Evolutionary conservation across 2,329 filamentous ascomycete species (phyloP).

Genomic region (Hirsutella thompsonii): DNA sequence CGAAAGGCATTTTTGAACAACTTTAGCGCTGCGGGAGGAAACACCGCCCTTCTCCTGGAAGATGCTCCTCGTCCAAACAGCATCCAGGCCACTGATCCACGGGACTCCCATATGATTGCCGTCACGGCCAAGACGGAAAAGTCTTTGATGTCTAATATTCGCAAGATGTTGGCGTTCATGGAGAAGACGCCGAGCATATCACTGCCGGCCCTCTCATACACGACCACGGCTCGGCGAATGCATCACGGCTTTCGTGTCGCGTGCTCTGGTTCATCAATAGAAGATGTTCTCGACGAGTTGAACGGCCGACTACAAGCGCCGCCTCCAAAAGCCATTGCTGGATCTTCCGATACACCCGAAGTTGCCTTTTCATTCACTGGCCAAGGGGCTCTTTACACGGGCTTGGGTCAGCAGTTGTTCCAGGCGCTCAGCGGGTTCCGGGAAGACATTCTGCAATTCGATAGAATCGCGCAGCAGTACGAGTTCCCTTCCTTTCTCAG

Average conservation of each 20-base stretch:
- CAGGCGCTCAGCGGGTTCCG: conserved; percentile 16
- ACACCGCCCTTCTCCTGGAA: conserved; percentile 54
- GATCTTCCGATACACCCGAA: neutral
- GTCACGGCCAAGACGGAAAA: conserved; percentile 42
- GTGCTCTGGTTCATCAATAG: conserved; percentile 19
- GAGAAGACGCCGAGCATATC: conserved; percentile 34
- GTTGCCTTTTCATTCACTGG: conserved; percentile 32
- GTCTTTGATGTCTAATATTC: conserved; percentile 45
- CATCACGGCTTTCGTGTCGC: conserved; percentile 46
- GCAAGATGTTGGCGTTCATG: conserved; percentile 41
- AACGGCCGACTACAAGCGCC: neutral
- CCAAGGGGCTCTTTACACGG: conserved; percentile 25
- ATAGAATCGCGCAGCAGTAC: conserved; percentile 16
- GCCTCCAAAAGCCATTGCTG: neutral
- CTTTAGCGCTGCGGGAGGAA: conserved; percentile 59
- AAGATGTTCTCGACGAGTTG: conserved; percentile 3
- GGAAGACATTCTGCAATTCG: conserved; percentile 17
- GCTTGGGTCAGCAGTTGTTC: conserved; percentile 21
- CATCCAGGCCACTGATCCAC: conserved; percentile 36
- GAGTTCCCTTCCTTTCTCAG: conserved; percentile 24
- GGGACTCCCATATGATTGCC: conserved; percentile 43
- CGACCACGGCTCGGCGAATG: conserved; percentile 51
- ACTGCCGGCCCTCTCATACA: conserved; percentile 50
- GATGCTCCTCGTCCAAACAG: conserved; percentile 36
- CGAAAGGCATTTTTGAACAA: conserved; percentile 50